Percentiles rank a stretch among this genome's conserved stretches.
These are phyloP conservation scores for Fusarium hainanense DNA, from an alignment of 2,329 filamentous ascomycete genomes.

Conservation along the genomic window DNA sequence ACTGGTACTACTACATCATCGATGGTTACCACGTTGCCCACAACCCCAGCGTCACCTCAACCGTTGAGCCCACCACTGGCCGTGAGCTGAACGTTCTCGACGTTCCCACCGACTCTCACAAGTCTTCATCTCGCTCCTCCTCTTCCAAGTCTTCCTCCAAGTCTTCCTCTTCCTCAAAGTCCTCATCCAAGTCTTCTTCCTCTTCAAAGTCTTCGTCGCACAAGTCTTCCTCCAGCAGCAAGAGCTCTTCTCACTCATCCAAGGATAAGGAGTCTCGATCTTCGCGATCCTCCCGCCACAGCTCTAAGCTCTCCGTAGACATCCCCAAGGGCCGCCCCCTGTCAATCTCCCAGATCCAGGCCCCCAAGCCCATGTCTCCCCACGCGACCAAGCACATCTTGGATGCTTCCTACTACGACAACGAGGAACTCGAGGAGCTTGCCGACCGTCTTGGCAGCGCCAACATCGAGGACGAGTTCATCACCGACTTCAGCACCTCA, in stretches of 20 bases:
- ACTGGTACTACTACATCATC: constrained; percentile 99
- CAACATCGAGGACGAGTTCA: constrained; percentile 67
- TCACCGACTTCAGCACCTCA: constrained; percentile 66
- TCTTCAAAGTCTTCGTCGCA: constrained; percentile 53
- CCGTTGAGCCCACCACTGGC: constrained; percentile 94
- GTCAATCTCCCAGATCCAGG: constrained; percentile 88
- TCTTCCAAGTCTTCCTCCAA: constrained; percentile 56
- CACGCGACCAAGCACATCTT: constrained; percentile 89
- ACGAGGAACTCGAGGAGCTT: constrained; percentile 81
- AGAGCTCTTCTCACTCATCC: constrained; percentile 57
- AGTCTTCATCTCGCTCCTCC: constrained; percentile 55
- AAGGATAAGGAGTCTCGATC: constrained; percentile 57
- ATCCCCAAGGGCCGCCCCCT: constrained; percentile 90
- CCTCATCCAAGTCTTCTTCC: constrained; percentile 57
- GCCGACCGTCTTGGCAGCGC: constrained; percentile 76
- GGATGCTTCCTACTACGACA: constrained; percentile 78
- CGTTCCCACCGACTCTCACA: constrained; percentile 69
- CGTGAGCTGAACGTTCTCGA: constrained; percentile 98
- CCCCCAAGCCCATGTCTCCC: constrained; percentile 89
- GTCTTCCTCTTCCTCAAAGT: constrained; percentile 52
- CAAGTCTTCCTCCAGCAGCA: constrained; percentile 47
- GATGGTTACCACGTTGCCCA: constrained; percentile 98
- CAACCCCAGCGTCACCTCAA: constrained; percentile 90
- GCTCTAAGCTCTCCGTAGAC: constrained; percentile 67
- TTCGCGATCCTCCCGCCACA: constrained; percentile 58